Evolutionary conservation across 345 rosid genomes (phyloP).

Genomic region (Abelmoschus esculentus): DNA sequence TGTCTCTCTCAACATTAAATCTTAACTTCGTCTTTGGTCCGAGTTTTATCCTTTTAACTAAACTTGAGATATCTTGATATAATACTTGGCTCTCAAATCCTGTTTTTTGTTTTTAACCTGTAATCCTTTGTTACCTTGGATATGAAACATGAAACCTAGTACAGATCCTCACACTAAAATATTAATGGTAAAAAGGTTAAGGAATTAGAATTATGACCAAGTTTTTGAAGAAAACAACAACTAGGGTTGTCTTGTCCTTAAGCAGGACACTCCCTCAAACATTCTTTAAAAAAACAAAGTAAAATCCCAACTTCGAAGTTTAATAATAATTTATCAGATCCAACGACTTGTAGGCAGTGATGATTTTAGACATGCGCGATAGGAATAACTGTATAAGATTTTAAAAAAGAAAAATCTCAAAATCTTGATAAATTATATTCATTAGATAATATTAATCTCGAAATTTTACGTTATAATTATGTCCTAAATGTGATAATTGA

Average conservation of each 20-base stretch:
- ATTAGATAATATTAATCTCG: no score
- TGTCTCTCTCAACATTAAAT: no score
- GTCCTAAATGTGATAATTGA: no score
- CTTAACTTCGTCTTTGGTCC: no score
- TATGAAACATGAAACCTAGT: constrained; percentile 2
- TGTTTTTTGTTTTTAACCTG: not conserved
- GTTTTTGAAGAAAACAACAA: not conserved
- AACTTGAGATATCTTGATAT: not conserved
- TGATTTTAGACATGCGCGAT: no score
- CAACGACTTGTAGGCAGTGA: not conserved
- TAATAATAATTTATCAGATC: constrained; percentile 4
- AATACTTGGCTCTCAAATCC: constrained; percentile 5
- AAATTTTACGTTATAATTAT: no score
- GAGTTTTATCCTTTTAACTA: no score
- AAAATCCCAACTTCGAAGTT: constrained; percentile 1
- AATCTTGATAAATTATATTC: no score
- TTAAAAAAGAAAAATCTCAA: no score
- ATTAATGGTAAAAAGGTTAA: not conserved
- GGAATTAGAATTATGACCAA: not conserved
- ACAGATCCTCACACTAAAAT: not conserved
- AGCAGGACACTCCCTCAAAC: not conserved
- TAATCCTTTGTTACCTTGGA: not conserved
- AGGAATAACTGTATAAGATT: no score
- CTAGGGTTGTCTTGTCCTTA: not conserved
- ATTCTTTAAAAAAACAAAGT: constrained; percentile 4